phyloP scores from a whole-genome alignment of 2,329 filamentous ascomycete genomes.

The Fusarium secorum region DNA sequence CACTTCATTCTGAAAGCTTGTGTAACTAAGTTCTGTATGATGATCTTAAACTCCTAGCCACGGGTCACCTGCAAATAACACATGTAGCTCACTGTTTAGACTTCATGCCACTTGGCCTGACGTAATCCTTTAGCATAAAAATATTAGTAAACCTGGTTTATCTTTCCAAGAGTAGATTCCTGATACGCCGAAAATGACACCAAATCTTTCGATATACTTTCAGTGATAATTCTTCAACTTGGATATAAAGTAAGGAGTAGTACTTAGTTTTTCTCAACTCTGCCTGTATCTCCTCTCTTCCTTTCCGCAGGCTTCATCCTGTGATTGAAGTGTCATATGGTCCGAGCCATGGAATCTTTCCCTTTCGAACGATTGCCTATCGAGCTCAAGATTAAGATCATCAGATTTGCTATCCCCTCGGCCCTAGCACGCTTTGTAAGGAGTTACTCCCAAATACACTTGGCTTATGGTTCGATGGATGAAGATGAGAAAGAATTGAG shows the following conservation, averaged over 20 bases:
- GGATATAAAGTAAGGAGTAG: not conserved
- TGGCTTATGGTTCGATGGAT: not conserved
- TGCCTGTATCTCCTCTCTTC: not conserved
- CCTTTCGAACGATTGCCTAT: not conserved
- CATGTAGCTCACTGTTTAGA: not conserved
- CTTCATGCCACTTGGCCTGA: accelerated
- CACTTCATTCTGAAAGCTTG: accelerated
- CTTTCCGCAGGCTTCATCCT: not conserved
- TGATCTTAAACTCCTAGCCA: no score
- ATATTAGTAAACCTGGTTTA: accelerated
- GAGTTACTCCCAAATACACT: not conserved
- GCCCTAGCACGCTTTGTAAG: not conserved
- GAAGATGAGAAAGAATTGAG: not conserved
- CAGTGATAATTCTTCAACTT: accelerated
- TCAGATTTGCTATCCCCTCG: not conserved
- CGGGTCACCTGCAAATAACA: not conserved
- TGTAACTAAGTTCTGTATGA: not conserved
- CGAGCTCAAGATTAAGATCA: not conserved
- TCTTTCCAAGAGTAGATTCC: not conserved
- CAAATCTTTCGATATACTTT: not conserved
- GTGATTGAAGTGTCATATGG: accelerated
- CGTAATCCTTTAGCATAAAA: accelerated
- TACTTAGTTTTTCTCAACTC: accelerated
- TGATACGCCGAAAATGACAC: accelerated
- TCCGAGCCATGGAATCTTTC: not conserved